phyloP scores from a whole-genome alignment of 495 filamentous ascomycete genomes.

The Oidiodendron maius region DNA sequence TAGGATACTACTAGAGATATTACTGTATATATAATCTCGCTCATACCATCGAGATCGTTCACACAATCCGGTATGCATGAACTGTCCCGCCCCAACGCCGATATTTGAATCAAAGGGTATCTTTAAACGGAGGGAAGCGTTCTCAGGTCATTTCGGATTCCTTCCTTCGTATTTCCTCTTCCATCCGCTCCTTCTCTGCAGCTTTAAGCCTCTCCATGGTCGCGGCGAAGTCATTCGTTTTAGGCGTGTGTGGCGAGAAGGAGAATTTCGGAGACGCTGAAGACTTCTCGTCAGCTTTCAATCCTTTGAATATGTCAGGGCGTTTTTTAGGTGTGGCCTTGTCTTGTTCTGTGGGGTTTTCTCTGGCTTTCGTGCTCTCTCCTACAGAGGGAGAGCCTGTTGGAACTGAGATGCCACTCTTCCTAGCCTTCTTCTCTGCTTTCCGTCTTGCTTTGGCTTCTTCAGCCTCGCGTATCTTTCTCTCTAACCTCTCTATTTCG shows the following conservation, averaged over 20 bases:
- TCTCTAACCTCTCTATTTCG: slow-evolving; percentile 16
- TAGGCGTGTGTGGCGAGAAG: slow-evolving; percentile 22
- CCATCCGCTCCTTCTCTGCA: slow-evolving; percentile 25
- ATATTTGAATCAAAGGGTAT: slow-evolving; percentile 15
- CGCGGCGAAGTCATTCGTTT: slow-evolving; percentile 20
- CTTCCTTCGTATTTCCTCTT: slow-evolving; percentile 25
- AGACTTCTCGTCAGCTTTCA: slow-evolving; percentile 26
- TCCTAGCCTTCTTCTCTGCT: slow-evolving; percentile 25
- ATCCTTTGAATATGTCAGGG: slow-evolving; percentile 24
- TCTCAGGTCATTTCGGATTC: slow-evolving; percentile 14
- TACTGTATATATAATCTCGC: too few relatives aligned
- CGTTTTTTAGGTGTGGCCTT: slow-evolving; percentile 24
- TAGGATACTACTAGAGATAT: too few relatives aligned
- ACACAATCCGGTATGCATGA: not conserved
- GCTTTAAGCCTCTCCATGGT: slow-evolving; percentile 24
- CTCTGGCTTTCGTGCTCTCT: not conserved
- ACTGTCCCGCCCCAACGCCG: slow-evolving; percentile 21
- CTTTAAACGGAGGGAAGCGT: not conserved
- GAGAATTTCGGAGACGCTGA: slow-evolving; percentile 27
- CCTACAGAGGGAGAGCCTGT: slow-evolving; percentile 16
- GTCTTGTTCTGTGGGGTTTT: slow-evolving; percentile 12
- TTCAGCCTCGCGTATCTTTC: slow-evolving; percentile 17
- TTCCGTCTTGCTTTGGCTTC: slow-evolving; percentile 20
- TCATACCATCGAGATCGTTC: too few relatives aligned
- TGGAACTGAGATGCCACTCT: slow-evolving; percentile 20